Percentiles rank a stretch among this genome's conserved stretches.
phyloP scores from a whole-genome alignment of 164 flowering plant genomes.

The Tetrastigma voinierianum region DNA sequence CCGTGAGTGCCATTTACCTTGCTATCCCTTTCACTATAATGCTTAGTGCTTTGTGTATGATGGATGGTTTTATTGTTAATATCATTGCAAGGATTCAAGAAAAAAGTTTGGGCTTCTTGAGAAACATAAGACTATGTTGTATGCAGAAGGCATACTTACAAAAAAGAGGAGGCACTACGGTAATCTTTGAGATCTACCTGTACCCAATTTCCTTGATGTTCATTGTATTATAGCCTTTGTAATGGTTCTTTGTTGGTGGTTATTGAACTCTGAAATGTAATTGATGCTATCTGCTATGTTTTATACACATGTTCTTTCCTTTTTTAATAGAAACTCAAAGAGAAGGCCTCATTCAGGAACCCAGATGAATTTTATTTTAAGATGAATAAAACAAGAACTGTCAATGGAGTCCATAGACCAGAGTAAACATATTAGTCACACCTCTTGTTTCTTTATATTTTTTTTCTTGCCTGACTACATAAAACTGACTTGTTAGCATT shows the following conservation, averaged over 20 bases:
- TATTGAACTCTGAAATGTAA: background rate
- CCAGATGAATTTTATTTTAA: constrained; percentile 89
- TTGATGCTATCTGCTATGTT: background rate
- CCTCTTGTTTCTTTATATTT: background rate
- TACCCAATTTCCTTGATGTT: too few species aligned
- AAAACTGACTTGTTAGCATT: background rate
- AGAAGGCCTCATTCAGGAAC: constrained; percentile 79
- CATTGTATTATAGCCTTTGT: background rate
- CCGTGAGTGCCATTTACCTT: constrained; percentile 53
- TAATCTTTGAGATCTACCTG: constrained; percentile 10
- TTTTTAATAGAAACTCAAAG: constrained; percentile 65
- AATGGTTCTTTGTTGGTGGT: background rate
- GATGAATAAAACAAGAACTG: constrained; percentile 66
- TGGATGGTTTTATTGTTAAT: constrained; percentile 8
- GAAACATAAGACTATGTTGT: constrained; percentile 85
- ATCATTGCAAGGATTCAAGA: constrained; percentile 40
- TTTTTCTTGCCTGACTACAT: background rate
- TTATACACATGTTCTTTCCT: background rate
- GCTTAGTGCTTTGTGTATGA: background rate
- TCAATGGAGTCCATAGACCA: constrained; percentile 66
- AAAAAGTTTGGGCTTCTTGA: constrained; percentile 79
- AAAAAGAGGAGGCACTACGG: constrained; percentile 70
- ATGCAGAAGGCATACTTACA: constrained; percentile 67
- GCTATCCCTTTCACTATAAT: background rate
- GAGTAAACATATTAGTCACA: constrained; percentile 38